phyloP scores from a whole-genome alignment of 2,329 filamentous ascomycete species.

The Botrytis byssoidea region DNA sequence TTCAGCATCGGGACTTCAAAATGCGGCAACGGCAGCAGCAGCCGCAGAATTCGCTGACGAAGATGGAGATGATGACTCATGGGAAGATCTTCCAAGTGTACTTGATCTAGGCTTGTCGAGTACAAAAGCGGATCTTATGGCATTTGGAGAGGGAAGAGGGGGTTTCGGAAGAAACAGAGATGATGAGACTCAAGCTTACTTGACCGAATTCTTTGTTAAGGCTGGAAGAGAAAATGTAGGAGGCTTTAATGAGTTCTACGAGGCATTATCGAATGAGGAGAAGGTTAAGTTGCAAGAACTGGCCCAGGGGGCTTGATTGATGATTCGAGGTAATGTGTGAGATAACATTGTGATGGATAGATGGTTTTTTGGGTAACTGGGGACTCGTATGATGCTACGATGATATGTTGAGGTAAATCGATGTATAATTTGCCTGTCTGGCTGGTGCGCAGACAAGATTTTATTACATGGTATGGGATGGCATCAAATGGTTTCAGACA shows the following conservation, averaged over 20 bases:
- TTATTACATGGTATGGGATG: neutral
- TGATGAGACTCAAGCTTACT: slow-evolving; percentile 84
- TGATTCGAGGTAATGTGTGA: neutral
- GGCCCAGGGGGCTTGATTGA: slow-evolving; percentile 31
- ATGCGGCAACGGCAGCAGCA: slow-evolving; percentile 58
- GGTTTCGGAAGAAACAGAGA: slow-evolving; percentile 65
- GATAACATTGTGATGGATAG: neutral
- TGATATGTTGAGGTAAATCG: neutral
- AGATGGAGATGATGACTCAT: slow-evolving; percentile 75
- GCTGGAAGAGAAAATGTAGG: slow-evolving; percentile 39
- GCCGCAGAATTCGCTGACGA: slow-evolving; percentile 58
- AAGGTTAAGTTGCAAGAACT: slow-evolving; percentile 48
- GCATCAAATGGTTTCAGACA: neutral
- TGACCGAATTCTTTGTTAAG: slow-evolving; percentile 74
- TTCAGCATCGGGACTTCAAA: slow-evolving; percentile 68
- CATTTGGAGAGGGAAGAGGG: slow-evolving; percentile 61
- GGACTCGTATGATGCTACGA: neutral
- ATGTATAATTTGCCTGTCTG: neutral
- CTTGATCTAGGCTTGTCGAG: slow-evolving; percentile 72
- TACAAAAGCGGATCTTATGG: slow-evolving; percentile 77
- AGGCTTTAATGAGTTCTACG: slow-evolving; percentile 42
- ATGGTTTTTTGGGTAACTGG: neutral
- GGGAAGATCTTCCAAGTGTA: slow-evolving; percentile 80
- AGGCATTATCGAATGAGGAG: slow-evolving; percentile 42
- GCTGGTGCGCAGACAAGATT: neutral